A percentile compares a stretch with the other conserved stretches of the same genome.
Evolutionary conservation across 345 rosid species (phyloP).

Genomic region (Turritis glabra): DNA sequence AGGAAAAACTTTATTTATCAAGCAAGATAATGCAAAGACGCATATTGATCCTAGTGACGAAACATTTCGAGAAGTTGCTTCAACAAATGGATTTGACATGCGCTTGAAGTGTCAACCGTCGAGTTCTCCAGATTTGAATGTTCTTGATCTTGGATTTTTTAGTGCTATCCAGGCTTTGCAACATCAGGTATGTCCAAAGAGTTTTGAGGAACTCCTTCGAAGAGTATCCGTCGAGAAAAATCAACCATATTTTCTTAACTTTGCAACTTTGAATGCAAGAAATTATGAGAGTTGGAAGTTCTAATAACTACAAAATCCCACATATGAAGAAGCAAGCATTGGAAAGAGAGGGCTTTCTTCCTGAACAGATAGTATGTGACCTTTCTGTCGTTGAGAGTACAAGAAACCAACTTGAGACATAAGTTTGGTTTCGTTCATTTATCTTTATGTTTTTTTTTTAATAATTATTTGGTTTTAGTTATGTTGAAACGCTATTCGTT

Average conservation of each 20-base stretch:
- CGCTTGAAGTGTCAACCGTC: constrained; percentile 5
- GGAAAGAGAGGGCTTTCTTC: not conserved
- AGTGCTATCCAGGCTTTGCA: not conserved
- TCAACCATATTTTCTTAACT: constrained; percentile 2
- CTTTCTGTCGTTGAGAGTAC: not conserved
- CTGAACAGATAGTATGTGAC: not conserved
- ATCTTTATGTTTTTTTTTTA: too few relatives aligned
- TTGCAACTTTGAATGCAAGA: constrained; percentile 15
- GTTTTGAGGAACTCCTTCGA: not conserved
- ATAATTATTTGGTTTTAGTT: too few relatives aligned
- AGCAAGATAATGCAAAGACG: too few relatives aligned
- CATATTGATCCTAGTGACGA: not conserved
- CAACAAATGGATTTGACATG: constrained; percentile 6
- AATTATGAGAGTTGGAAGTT: not conserved
- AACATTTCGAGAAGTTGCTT: not conserved
- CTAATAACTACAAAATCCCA: constrained; percentile 1
- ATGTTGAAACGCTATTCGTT: too few relatives aligned
- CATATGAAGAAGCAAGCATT: not conserved
- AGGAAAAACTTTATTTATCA: too few relatives aligned
- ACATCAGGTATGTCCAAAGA: not conserved
- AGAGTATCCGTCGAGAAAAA: not conserved
- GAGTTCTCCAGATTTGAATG: not conserved
- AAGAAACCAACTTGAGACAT: not conserved
- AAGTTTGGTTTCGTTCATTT: not conserved
- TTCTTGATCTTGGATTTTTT: not conserved